Percentiles rank a stretch among this genome's conserved stretches.
Conservation (phyloP, 1,284 basidiomycete species). For the Ganoderma lingzhi region DNA sequence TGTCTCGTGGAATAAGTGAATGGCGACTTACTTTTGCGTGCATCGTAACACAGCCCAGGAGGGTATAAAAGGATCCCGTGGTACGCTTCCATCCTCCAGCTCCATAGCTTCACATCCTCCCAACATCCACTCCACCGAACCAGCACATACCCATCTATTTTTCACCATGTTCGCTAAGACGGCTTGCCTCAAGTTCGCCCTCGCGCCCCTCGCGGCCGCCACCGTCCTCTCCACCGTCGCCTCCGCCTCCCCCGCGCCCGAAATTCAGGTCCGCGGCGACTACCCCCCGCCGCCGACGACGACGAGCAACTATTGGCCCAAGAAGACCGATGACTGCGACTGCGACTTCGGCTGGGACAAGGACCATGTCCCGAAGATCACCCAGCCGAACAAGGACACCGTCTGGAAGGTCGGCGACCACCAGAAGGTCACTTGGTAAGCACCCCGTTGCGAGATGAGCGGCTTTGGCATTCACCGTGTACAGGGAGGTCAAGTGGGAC, state of each 20-base stretch:
- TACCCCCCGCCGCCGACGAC: neutral
- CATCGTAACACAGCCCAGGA: too few relatives aligned
- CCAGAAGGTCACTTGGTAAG: constrained; percentile 3
- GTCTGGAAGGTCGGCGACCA: neutral
- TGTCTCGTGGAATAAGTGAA: too few relatives aligned
- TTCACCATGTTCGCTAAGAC: neutral
- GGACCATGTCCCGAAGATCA: neutral
- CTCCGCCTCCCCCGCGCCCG: neutral
- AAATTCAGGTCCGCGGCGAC: neutral
- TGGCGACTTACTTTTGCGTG: too few relatives aligned
- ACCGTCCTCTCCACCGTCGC: neutral
- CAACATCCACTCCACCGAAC: too few relatives aligned
- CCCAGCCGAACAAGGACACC: neutral
- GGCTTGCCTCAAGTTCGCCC: neutral
- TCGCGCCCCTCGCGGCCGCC: neutral
- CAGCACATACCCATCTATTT: too few relatives aligned
- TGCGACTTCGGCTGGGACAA: neutral
- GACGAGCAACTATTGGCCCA: neutral
- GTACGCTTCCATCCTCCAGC: too few relatives aligned
- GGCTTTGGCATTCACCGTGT: neutral
- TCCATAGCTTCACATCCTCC: too few relatives aligned
- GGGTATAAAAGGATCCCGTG: too few relatives aligned
- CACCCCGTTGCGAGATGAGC: neutral
- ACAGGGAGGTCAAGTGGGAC: neutral
- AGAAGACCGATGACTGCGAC: neutral